phyloP scores from a whole-genome alignment of 2,329 filamentous ascomycete genomes.

The Epichloe hybrida region DNA sequence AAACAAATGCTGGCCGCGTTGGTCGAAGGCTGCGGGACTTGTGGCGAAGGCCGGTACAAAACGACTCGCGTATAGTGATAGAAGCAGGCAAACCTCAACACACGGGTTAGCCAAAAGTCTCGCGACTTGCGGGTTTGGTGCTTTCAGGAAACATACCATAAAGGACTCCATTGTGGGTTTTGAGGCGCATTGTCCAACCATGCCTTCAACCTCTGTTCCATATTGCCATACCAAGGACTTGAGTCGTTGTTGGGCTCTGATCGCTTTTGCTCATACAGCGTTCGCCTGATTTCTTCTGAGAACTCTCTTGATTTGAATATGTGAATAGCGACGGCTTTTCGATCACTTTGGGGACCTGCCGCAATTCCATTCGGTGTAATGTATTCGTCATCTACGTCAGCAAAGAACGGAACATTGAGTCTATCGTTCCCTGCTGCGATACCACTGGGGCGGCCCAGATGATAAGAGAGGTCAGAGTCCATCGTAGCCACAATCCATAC shows the following conservation, averaged over 20 bases:
- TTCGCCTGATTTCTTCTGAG: conserved; percentile 76
- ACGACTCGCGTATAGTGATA: conserved; percentile 84
- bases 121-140: background rate
- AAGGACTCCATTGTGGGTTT: conserved; percentile 56
- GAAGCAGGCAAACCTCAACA: conserved; percentile 45
- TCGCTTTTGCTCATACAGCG: conserved; percentile 74
- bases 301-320: conserved; percentile 83
- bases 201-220: conserved; percentile 62
- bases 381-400: conserved; percentile 65
- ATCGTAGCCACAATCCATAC: conserved; percentile 82
- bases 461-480: conserved; percentile 79
- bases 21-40: conserved; percentile 72
- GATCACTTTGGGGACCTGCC: conserved; percentile 58
- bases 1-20: conserved; percentile 72
- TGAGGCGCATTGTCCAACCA: conserved; percentile 71
- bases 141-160: conserved; percentile 47
- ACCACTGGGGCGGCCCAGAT: conserved; percentile 73
- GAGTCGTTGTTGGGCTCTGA: conserved; percentile 62
- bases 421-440: conserved; percentile 73
- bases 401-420: conserved; percentile 76
- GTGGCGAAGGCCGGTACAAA: conserved; percentile 80
- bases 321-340: conserved; percentile 82
- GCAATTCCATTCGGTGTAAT: conserved; percentile 68
- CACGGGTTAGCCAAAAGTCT: background rate
- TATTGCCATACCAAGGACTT: conserved; percentile 75